Evolutionary conservation across 2,329 filamentous ascomycete species (phyloP).

Genomic region (Lasiodiplodia gonubiensis): DNA sequence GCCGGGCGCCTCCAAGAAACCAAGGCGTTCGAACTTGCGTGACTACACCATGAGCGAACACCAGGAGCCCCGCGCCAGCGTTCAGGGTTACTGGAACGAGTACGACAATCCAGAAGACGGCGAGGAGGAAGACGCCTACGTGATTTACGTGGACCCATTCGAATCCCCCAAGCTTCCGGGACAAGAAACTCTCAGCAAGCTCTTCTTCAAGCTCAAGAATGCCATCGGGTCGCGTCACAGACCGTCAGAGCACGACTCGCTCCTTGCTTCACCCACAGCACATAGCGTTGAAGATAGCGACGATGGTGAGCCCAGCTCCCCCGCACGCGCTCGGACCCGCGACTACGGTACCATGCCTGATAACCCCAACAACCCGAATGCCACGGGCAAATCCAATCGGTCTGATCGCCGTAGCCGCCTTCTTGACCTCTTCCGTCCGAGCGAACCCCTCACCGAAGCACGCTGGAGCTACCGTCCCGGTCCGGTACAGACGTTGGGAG

Average conservation of each 20-base stretch:
- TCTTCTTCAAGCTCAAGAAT: slow-evolving; percentile 52
- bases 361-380: slow-evolving; percentile 7
- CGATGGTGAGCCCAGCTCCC: slow-evolving; percentile 31
- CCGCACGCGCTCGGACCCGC: slow-evolving; percentile 43
- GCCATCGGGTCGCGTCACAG: slow-evolving; percentile 28
- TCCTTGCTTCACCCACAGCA: slow-evolving; percentile 40
- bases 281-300: slow-evolving; percentile 33
- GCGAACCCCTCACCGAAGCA: not conserved
- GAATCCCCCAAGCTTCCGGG: slow-evolving; percentile 66
- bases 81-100: slow-evolving; percentile 79
- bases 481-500: slow-evolving; percentile 10
- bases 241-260: slow-evolving; percentile 34
- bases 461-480: slow-evolving; percentile 8
- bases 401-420: not conserved
- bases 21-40: slow-evolving; percentile 15
- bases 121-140: slow-evolving; percentile 65
- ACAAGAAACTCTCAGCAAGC: slow-evolving; percentile 61
- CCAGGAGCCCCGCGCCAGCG: slow-evolving; percentile 18
- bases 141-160: slow-evolving; percentile 76
- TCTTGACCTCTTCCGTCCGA: slow-evolving; percentile 24
- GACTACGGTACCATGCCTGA: slow-evolving; percentile 24
- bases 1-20: slow-evolving; percentile 7
- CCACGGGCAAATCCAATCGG: slow-evolving; percentile 26
- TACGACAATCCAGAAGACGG: slow-evolving; percentile 80
- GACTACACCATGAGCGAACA: slow-evolving; percentile 6